Evolutionary conservation across 2,329 filamentous ascomycete species (phyloP).

Genomic region (Albifimbria verrucaria): DNA sequence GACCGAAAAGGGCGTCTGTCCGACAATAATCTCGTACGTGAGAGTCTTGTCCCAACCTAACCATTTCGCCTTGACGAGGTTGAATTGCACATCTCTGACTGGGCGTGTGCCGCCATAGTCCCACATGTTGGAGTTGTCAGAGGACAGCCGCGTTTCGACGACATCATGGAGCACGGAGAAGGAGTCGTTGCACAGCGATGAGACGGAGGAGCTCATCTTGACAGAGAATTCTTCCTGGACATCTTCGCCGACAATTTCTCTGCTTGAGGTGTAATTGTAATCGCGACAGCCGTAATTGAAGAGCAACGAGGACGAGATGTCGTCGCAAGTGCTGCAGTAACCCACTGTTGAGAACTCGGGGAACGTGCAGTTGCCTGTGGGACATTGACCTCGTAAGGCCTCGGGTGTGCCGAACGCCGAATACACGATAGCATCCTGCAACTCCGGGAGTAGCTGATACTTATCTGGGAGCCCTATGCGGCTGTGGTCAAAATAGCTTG

Average conservation of each 20-base stretch:
- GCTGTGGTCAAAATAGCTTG: no score
- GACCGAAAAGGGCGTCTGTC: not conserved
- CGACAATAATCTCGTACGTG: not conserved
- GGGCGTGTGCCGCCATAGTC: not conserved
- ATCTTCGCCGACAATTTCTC: not conserved
- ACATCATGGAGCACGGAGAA: not conserved
- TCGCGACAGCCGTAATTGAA: not conserved
- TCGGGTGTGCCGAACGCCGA: no score
- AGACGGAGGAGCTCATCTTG: not conserved
- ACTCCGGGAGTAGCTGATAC: no score
- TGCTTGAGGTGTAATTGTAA: not conserved
- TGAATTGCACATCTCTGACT: not conserved
- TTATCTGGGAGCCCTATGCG: no score
- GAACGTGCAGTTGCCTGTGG: no score
- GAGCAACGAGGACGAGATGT: not conserved
- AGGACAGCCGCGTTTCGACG: not conserved
- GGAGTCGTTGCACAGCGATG: not conserved
- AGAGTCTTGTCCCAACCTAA: not conserved
- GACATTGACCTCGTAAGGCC: no score
- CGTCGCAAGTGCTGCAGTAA: not conserved
- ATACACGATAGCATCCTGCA: no score
- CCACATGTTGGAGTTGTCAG: not conserved
- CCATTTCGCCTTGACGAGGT: not conserved
- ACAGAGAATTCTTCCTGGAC: not conserved
- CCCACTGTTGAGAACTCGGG: no score